A percentile compares a stretch with the other conserved stretches of the same genome.
These are phyloP conservation scores for Starmerella roubikii DNA, from an alignment of 805 yeast genomes.

Conservation along the genomic window DNA sequence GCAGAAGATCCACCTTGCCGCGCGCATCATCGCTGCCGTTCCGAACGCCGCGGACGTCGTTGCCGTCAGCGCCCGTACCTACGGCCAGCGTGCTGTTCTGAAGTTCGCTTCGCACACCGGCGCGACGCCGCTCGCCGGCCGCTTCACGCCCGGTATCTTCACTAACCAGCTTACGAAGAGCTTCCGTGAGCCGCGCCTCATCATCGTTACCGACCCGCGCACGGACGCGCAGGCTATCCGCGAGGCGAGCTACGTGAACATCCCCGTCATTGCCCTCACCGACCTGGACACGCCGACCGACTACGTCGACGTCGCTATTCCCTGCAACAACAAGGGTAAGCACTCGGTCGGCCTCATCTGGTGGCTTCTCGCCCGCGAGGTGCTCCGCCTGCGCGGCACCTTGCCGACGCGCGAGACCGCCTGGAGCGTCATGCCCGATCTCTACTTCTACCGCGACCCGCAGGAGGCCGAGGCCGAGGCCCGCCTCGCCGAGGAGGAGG, in stretches of 20 bases:
- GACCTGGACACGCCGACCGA: slow-evolving; percentile 99
- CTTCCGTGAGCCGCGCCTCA: slow-evolving; percentile 99
- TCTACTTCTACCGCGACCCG: slow-evolving; percentile 99
- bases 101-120: slow-evolving; percentile 99
- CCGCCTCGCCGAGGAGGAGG: slow-evolving; percentile 48
- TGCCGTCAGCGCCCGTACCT: slow-evolving; percentile 97
- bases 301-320: slow-evolving; percentile 98
- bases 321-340: slow-evolving; percentile 99
- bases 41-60: slow-evolving; percentile 98
- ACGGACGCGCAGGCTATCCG: slow-evolving; percentile 99
- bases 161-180: slow-evolving; percentile 99
- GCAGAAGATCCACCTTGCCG: slow-evolving; percentile 99
- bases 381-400: slow-evolving; percentile 96
- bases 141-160: slow-evolving; percentile 99
- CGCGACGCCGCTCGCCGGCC: slow-evolving; percentile 99
- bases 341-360: slow-evolving; percentile 99
- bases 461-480: slow-evolving; percentile 86
- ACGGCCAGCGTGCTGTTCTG: slow-evolving; percentile 99
- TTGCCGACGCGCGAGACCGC: slow-evolving; percentile 89
- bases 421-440: slow-evolving; percentile 99
- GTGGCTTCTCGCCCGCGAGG: slow-evolving; percentile 99
- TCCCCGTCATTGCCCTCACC: slow-evolving; percentile 97
- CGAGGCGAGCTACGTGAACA: slow-evolving; percentile 99
- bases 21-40: slow-evolving; percentile 98
- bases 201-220: slow-evolving; percentile 99